phyloP scores from a whole-genome alignment of 208 protist genomes.

The Phytomonas sp. region DNA sequence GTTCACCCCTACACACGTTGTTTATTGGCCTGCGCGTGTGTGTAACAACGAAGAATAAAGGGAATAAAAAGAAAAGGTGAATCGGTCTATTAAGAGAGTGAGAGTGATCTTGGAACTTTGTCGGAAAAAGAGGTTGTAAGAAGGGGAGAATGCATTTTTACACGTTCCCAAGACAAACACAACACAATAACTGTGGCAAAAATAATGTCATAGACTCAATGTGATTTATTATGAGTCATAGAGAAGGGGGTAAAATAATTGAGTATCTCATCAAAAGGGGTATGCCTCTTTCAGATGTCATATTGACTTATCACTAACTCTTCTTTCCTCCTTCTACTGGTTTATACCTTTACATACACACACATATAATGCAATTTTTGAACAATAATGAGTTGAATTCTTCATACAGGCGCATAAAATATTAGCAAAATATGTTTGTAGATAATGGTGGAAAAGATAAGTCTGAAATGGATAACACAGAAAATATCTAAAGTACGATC shows the following conservation, averaged over 20 bases:
- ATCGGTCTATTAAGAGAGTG: too few species aligned
- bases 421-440: constrained; percentile 4
- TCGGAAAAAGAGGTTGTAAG: too few species aligned
- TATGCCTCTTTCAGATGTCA: background rate
- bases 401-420: too few species aligned
- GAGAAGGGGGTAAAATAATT: background rate
- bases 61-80: too few species aligned
- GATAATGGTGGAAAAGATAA: too few species aligned
- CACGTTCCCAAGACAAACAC: too few species aligned
- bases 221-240: background rate
- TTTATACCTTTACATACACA: constrained; percentile 9
- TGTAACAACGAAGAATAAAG: too few species aligned
- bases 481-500: background rate
- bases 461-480: too few species aligned
- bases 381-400: constrained; percentile 3
- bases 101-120: too few species aligned
- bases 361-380: background rate
- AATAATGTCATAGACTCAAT: constrained; percentile 1
- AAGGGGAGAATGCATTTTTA: too few species aligned
- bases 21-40: too few species aligned
- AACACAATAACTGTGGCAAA: constrained; percentile 9
- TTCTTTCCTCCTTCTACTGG: background rate
- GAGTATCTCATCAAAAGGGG: background rate
- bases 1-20: too few species aligned
- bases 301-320: background rate